Percentiles rank a stretch among this genome's conserved stretches.
Evolutionary conservation across 192 early-diverging fungal genomes (phyloP).

Genomic region (Coemansia aciculifera): DNA sequence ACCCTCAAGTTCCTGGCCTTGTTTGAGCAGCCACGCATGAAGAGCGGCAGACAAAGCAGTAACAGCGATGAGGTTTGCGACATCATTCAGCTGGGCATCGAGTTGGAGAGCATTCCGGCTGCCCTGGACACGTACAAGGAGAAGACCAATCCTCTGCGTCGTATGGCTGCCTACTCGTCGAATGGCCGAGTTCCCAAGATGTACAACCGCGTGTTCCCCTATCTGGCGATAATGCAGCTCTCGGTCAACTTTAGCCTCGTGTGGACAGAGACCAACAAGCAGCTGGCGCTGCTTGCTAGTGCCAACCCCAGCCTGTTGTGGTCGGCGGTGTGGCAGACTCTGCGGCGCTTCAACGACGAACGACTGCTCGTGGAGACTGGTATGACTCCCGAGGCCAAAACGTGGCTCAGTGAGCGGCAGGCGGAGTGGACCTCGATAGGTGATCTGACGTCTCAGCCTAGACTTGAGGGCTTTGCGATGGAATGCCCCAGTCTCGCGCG

Average conservation of each 20-base stretch:
- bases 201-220: constrained; percentile 70
- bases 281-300: constrained; percentile 58
- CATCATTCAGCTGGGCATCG: constrained; percentile 56
- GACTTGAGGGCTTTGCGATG: constrained; percentile 38
- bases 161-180: constrained; percentile 63
- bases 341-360: constrained; percentile 64
- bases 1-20: constrained; percentile 65
- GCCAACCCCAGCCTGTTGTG: constrained; percentile 63
- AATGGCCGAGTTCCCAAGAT: constrained; percentile 65
- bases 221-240: constrained; percentile 65
- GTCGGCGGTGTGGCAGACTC: constrained; percentile 58
- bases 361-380: constrained; percentile 57
- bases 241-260: constrained; percentile 81
- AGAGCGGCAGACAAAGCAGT: constrained; percentile 19
- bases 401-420: constrained; percentile 19
- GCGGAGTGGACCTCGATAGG: constrained; percentile 15
- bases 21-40: constrained; percentile 66
- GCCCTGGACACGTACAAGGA: constrained; percentile 74
- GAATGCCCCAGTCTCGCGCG: constrained; percentile 44
- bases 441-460: constrained; percentile 14
- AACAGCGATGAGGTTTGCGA: constrained; percentile 46
- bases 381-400: constrained; percentile 34
- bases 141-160: constrained; percentile 73
- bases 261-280: constrained; percentile 74
- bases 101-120: constrained; percentile 64